phyloP scores from a whole-genome alignment of 2,329 filamentous ascomycete genomes.

The Bipolaris sorokiniana region DNA sequence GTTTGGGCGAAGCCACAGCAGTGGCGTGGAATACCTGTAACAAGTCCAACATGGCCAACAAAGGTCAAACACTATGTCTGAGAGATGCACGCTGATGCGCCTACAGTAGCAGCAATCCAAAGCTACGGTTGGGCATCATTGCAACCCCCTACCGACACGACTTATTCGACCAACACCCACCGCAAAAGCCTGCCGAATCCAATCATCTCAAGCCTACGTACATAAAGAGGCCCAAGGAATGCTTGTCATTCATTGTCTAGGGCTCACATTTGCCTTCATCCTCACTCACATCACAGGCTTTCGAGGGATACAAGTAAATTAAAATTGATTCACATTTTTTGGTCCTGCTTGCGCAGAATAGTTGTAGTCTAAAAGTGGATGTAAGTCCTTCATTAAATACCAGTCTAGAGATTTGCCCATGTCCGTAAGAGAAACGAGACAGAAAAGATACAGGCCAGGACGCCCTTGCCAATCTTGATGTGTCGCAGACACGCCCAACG shows the following conservation, averaged over 20 bases:
- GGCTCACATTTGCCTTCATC: too few relatives aligned
- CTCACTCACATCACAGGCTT: neutral
- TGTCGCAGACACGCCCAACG: constrained; percentile 41
- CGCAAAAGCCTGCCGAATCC: neutral
- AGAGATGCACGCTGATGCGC: neutral
- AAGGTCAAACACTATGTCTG: neutral
- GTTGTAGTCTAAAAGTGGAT: constrained; percentile 48
- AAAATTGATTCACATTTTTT: constrained; percentile 34
- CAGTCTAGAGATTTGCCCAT: constrained; percentile 46
- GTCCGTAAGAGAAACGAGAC: constrained; percentile 34
- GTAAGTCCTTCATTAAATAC: constrained; percentile 51
- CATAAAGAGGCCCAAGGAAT: neutral
- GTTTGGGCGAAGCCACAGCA: neutral
- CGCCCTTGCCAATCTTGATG: constrained; percentile 42
- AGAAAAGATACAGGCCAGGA: constrained; percentile 32
- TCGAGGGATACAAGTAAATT: neutral
- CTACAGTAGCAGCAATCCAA: neutral
- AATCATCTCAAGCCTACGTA: too few relatives aligned
- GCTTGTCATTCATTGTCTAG: neutral
- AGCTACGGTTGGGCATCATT: constrained; percentile 5
- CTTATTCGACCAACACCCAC: neutral
- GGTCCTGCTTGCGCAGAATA: constrained; percentile 39
- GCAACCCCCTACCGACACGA: neutral
- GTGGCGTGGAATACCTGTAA: neutral
- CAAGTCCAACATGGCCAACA: neutral